Percentiles rank a stretch among this genome's conserved stretches.
Evolutionary conservation across 306 rosid genomes (phyloP).

Genomic region (Parietaria judaica): DNA sequence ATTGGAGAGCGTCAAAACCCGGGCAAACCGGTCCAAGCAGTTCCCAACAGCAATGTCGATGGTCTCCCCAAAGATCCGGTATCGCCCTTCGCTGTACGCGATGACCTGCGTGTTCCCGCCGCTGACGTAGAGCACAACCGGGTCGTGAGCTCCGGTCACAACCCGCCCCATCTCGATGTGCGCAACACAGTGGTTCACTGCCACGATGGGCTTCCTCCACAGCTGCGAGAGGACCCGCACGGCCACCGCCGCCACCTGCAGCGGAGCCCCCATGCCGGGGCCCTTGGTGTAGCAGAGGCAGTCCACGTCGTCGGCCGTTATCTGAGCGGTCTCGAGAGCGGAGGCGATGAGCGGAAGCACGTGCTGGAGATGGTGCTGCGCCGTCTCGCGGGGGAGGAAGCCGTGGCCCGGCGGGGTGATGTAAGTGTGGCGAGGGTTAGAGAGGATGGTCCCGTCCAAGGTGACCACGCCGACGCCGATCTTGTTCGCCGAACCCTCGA

Average conservation of each 20-base stretch:
- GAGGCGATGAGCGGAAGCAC: constrained; percentile 62
- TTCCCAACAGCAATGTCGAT: constrained; percentile 91
- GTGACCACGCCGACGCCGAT: constrained; percentile 76
- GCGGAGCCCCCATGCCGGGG: constrained; percentile 95
- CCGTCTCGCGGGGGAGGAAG: constrained; percentile 88
- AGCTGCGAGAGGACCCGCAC: constrained; percentile 74
- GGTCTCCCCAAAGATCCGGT: constrained; percentile 86
- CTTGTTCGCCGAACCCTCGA: constrained; percentile 96
- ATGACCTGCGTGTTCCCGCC: constrained; percentile 95
- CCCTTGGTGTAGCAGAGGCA: constrained; percentile 91
- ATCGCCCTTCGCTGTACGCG: constrained; percentile 89
- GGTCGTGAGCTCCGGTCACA: constrained; percentile 88
- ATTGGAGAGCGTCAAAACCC: constrained; percentile 75
- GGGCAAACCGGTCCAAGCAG: constrained; percentile 91
- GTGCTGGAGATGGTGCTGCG: constrained; percentile 85
- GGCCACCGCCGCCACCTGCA: constrained; percentile 76
- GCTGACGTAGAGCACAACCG: constrained; percentile 87
- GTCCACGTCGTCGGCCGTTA: constrained; percentile 59
- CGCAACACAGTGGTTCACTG: constrained; percentile 87
- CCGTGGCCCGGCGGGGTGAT: constrained; percentile 96
- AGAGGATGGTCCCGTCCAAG: constrained; percentile 70
- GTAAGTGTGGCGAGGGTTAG: constrained; percentile 89
- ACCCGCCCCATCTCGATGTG: constrained; percentile 95
- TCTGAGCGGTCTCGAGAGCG: constrained; percentile 55
- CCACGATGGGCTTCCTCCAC: constrained; percentile 89